Base-by-base conservation (phyloP, 805 yeast species). In the Alloascoidea hylecoeti region DNA sequence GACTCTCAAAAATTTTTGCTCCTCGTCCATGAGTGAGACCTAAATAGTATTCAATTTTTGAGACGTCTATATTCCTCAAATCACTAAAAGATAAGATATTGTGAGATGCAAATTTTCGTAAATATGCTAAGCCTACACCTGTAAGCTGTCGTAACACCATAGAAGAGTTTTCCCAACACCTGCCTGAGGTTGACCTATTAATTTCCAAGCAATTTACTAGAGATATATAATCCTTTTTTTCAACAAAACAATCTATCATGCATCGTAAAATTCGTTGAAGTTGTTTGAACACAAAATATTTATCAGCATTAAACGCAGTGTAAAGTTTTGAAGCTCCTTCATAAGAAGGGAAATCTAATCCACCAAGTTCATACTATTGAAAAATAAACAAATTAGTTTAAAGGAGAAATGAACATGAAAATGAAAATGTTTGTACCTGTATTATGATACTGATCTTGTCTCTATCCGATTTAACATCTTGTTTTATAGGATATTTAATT, bases 161-260 rank as follows among this genome's bases (percentile, higher is more conserved):
- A 0, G 67, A 49, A 0, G 64, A 47, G 38, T 61, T 64, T 42
- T 70, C 76, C 79, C 79, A 72, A 13, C 72, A 59, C 41, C 55
- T 58, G 0, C 70, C 69, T 35, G 48, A 49, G 1, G 68, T 40
- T 33, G 67, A 62, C 39, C 75, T 50, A 2, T 50, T 44, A 4
- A 73, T 41, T 35, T 50, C 52, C 4, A 71, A 44, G 2, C 66
- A 44, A 34, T 55, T 60, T 16, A 52, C 44, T 34, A 69, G 49
- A 0, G 77, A 66, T 1, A 46, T 44, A 0, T 64, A 62, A 46
- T 70, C 75, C 17, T 54, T 50, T 38, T 56, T 64, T 12, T 52
- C 61, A 15, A 57, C 44, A 39, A 60, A 64, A 14, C 64, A 55
- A 32, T 71, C 77, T 18, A 63, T 47, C 44, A 67, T 53, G 18